Percentiles rank a stretch among this genome's conserved stretches.
Evolutionary conservation across 2,329 filamentous ascomycete species (phyloP).

Genomic region (Truncatella angustata): DNA sequence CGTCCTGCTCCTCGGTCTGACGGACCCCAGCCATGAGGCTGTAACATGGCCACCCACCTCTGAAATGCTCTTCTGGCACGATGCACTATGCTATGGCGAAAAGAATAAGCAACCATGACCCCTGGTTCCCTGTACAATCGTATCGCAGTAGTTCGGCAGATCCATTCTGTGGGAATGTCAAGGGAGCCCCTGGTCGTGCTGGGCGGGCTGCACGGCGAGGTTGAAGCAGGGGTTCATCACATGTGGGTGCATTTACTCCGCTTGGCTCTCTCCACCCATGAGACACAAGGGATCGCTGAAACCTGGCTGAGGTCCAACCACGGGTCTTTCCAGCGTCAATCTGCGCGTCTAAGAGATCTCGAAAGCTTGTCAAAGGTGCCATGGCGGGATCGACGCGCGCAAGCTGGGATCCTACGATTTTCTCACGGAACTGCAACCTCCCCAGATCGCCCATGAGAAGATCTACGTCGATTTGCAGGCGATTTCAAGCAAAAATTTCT

Average conservation of each 20-base stretch:
- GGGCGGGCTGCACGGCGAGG: no score
- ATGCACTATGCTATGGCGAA: not conserved
- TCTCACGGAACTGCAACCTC: not conserved
- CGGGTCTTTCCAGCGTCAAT: not conserved
- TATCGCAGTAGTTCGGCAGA: not conserved
- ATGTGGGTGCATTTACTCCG: not conserved
- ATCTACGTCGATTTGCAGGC: not conserved
- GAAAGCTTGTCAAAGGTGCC: not conserved
- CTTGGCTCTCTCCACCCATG: not conserved
- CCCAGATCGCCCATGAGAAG: not conserved
- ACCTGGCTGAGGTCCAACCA: not conserved
- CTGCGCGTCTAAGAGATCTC: not conserved
- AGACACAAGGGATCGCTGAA: slow-evolving; percentile 2
- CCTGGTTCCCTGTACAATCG: not conserved
- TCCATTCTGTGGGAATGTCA: not conserved
- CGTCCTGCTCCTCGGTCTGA: not conserved
- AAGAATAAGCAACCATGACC: not conserved
- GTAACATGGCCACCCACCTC: not conserved
- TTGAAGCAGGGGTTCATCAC: no score
- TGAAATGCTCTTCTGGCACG: not conserved
- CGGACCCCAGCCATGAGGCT: not conserved
- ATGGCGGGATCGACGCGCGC: not conserved
- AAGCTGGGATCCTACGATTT: not conserved
- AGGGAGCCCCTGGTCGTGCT: not conserved
- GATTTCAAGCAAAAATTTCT: not conserved